phyloP scores from a whole-genome alignment of 1,284 basidiomycete genomes.

The Ceratorhiza oryzae-sativae region DNA sequence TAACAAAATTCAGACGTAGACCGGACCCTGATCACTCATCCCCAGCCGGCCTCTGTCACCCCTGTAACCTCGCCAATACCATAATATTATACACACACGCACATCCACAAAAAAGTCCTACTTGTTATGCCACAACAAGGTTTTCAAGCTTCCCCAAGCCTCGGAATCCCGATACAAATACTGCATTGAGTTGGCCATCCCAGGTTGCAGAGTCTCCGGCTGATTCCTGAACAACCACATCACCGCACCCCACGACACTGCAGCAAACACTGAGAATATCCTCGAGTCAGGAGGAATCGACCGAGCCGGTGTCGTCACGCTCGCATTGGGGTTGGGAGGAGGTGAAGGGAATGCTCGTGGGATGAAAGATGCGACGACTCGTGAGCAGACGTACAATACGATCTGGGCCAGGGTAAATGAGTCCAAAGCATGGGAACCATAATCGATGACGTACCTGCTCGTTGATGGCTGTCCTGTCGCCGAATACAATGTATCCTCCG shows the following conservation, averaged over 20 bases:
- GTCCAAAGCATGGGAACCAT: not conserved
- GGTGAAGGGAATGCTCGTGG: constrained; percentile 70
- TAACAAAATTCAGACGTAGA: constrained; percentile 32
- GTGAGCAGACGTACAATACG: constrained; percentile 92
- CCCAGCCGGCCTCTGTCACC: constrained; percentile 11
- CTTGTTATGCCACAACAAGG: constrained; percentile 80
- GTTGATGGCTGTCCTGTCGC: constrained; percentile 94
- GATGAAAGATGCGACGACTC: constrained; percentile 86
- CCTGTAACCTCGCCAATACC: not conserved
- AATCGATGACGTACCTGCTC: constrained; percentile 77
- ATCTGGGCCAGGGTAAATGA: constrained; percentile 62
- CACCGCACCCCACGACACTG: constrained; percentile 92
- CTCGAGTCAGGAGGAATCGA: constrained; percentile 81
- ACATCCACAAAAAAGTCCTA: constrained; percentile 49
- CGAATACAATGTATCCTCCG: constrained; percentile 93
- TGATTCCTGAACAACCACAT: constrained; percentile 95
- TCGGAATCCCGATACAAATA: constrained; percentile 86
- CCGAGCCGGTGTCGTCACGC: constrained; percentile 54
- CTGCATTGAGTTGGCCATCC: constrained; percentile 86
- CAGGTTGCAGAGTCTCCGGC: constrained; percentile 88
- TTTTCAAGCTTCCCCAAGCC: constrained; percentile 71
- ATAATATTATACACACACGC: not conserved
- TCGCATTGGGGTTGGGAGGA: constrained; percentile 50
- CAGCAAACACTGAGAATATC: constrained; percentile 89
- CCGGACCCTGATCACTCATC: constrained; percentile 5